Evolutionary conservation across 495 filamentous ascomycete species (phyloP).

Genomic region (Aspergillus bridgeri): DNA sequence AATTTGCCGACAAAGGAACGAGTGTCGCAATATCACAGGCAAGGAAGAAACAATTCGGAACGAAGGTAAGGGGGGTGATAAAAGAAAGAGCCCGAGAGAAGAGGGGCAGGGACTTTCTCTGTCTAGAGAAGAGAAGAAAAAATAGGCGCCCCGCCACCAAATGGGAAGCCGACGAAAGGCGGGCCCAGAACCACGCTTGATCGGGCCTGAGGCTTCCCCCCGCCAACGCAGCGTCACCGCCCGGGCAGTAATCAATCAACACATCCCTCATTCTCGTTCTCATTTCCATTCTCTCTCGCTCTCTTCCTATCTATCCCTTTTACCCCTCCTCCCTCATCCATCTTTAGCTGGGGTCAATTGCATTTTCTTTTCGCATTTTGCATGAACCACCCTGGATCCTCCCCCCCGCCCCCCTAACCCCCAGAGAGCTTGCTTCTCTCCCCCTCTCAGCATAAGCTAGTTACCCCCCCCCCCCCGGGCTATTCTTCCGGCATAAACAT

Average conservation of each 20-base stretch:
- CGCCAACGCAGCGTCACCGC: conserved; percentile 23
- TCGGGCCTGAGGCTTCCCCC: conserved; percentile 22
- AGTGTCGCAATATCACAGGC: too few species aligned
- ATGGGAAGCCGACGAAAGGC: not conserved
- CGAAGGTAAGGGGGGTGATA: not conserved
- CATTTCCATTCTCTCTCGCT: not conserved
- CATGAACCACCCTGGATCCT: not conserved
- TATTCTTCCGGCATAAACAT: conserved; percentile 13
- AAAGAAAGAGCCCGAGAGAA: not conserved
- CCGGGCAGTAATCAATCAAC: conserved; percentile 2
- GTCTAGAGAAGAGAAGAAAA: conserved; percentile 5
- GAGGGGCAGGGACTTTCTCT: not conserved
- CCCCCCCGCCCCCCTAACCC: not conserved
- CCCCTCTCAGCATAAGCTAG: conserved; percentile 4
- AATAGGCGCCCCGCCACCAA: conserved; percentile 37
- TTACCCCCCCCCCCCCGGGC: too few species aligned
- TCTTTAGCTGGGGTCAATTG: not conserved
- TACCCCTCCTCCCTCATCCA: not conserved
- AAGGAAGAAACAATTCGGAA: not conserved
- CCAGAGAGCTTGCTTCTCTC: not conserved
- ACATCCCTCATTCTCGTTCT: conserved; percentile 3
- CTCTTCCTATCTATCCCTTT: not conserved
- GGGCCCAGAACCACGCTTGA: conserved; percentile 16
- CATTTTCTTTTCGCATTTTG: not conserved
- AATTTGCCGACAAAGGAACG: not conserved